Base-by-base conservation (phyloP, 139 green algal species). In the Trebouxia sp. region DNA sequence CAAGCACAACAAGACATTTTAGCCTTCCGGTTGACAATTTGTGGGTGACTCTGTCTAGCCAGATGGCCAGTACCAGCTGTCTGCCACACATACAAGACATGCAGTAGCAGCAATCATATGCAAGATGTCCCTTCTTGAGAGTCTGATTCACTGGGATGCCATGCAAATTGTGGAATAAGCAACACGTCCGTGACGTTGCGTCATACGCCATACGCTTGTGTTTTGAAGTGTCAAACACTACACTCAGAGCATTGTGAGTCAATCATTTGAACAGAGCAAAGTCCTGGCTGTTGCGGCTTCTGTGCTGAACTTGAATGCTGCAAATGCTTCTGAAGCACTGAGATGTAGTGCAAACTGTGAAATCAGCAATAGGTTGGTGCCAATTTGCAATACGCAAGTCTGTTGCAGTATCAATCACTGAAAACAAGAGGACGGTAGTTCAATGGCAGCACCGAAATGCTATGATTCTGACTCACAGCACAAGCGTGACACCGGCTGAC, bases 11-110 rank as follows among this genome's bases (percentile, higher is more conserved):
- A 45, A 24, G 2, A 22, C 50, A 58, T 32, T 11, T 91, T 51
- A 14, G 77, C 14, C 1, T 81, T 80, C 9, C 86, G 84, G 38
- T 77, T 79, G 6, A 75, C 39, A 30, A 97, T 88, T 82, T 97
- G 87, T 39, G 39, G 0, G 78, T 56, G 20, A 93, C 74, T 38
- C 72, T 56, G 22, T 91, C 79, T 3, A 86, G 90, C 83, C 90
- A 94, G 1, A 92, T 67, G 6, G 82, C 81, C 12, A 75, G 48
- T 6, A 85, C 88, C 14, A 96, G 65, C 1, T 80, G 53, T 24
- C 56, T 69, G 17, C 93, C 90, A 30, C 94, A 22, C 30, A 80
- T 20, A 72, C 58, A 74, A 17, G 83, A 85, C 50, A 92, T 56
- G 26, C 70, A 35, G 62, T 88, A 93, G 83, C 87, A 92, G 81